Base-by-base conservation (phyloP, 2,329 filamentous ascomycete species). In the Parasarocladium wereldwijsianum region DNA sequence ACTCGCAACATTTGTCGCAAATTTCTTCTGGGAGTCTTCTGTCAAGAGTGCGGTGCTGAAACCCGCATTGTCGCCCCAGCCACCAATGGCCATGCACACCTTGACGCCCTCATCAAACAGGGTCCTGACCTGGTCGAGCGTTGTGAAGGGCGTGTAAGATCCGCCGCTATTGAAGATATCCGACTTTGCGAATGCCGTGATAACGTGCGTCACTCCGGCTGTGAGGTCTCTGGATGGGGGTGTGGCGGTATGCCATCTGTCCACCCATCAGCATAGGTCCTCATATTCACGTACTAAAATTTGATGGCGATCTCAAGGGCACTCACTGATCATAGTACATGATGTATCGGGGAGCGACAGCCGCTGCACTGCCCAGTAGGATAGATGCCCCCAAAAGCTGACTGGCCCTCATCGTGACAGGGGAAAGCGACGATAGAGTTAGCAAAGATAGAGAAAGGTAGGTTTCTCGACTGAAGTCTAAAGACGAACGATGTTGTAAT, bases 21-120 rank as follows among this genome's bases (percentile, higher is more conserved):
- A 79, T 9, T 39, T 50, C 26, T 56, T 44, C 1, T 68, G 64
- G 5, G 50, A 56, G 8, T 50, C 43, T 1, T 65, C 54, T 1
- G 58, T 60, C 22, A 58, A 60, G 3, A 62, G 59, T 3, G 57
- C 70, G 2, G 34, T 42, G 3, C 57, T 54, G 45, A 77, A 77
- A 0, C 71, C 72, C 8, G 45, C 42, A 0, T 63, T 66, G 34
- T 77, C 70, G 2, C 65, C 73, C 72, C 73, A 78, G 16, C 73
- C 74, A 9, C 75, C 75, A 24, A 79, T 63, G n/a, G 73, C 66
- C 35, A 78, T 60, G 58, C 73, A 66, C 10, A 78, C 49, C 45
- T 76, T 72, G 29, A 64, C 62, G 5, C 56, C 59, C 0, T 61
- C 45, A 9, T 57, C 45, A 32, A 73, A 77, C n/a, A 68, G 54